Percentiles rank a stretch among this genome's conserved stretches.
Conservation (phyloP, 2,329 filamentous ascomycete genomes). For the Paracoccidioides lutzii region DNA sequence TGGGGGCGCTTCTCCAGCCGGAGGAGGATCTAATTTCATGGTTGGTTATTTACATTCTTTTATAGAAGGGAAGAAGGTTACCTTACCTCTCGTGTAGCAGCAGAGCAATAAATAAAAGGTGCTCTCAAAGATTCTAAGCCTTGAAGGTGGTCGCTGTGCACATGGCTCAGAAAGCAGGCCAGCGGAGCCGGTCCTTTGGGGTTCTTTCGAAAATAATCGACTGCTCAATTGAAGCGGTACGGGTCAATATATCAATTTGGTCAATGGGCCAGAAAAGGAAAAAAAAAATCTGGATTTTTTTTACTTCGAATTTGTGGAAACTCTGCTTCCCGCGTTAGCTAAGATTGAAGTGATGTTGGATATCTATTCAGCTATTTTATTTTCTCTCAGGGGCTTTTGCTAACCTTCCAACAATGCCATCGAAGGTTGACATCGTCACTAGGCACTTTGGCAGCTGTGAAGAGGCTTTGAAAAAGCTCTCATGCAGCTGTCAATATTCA, state of each 20-base stretch:
- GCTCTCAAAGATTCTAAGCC: constrained; percentile 65
- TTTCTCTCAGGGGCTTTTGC: not conserved
- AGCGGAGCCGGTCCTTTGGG: constrained; percentile 48
- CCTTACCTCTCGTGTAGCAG: constrained; percentile 57
- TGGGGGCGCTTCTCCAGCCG: constrained; percentile 66
- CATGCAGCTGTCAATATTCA: not conserved
- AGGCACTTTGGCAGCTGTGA: not conserved
- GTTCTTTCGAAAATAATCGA: constrained; percentile 66
- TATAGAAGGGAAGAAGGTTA: not conserved
- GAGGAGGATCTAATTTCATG: constrained; percentile 47
- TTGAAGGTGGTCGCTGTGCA: constrained; percentile 78
- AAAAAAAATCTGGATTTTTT: not conserved
- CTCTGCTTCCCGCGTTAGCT: constrained; percentile 4
- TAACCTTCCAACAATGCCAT: constrained; percentile 20
- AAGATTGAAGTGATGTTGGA: not conserved
- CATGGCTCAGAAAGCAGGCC: constrained; percentile 81
- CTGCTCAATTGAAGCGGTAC: constrained; percentile 27
- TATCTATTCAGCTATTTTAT: not conserved
- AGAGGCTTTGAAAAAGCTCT: not conserved
- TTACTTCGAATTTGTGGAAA: constrained; percentile 14
- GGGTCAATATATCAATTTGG: not conserved
- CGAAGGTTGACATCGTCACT: constrained; percentile 21
- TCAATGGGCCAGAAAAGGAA: not conserved
- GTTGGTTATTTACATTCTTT: not conserved
- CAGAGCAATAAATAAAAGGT: constrained; percentile 83